These are phyloP conservation scores for Ascoidea tarda DNA, from an alignment of 805 yeast species.

Conservation along the genomic window DNA sequence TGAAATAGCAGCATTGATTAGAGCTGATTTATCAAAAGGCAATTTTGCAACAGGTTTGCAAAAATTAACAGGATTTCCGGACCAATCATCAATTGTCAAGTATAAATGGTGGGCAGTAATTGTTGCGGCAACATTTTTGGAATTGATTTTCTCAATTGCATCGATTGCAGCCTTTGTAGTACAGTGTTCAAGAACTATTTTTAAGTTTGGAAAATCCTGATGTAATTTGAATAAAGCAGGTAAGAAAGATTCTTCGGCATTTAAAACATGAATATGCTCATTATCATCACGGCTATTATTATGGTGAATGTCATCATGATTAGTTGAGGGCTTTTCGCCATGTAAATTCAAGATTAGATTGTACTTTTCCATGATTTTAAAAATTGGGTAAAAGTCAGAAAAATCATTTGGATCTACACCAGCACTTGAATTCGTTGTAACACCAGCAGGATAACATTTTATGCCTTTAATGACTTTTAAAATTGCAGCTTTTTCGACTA, in stretches of 20 bases:
- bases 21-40: constrained; percentile 70
- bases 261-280: constrained; percentile 62
- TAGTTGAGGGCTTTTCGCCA: constrained; percentile 80
- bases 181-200: constrained; percentile 88
- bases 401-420: constrained; percentile 95
- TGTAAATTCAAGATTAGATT: constrained; percentile 76
- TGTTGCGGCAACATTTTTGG: constrained; percentile 61
- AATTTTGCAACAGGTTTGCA: constrained; percentile 97
- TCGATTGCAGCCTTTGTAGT: constrained; percentile 84
- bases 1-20: constrained; percentile 77
- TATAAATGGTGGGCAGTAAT: constrained; percentile 93
- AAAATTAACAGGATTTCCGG: constrained; percentile 87
- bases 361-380: constrained; percentile 74
- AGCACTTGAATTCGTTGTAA: constrained; percentile 86
- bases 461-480: constrained; percentile 67
- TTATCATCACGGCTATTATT: constrained; percentile 14
- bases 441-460: constrained; percentile 98
- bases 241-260: constrained; percentile 85
- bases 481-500: constrained; percentile 66
- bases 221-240: constrained; percentile 80
- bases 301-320: constrained; percentile 8
- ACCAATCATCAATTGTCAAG: constrained; percentile 88
- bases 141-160: constrained; percentile 54
- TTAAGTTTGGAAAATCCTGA: constrained; percentile 68
- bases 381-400: constrained; percentile 75